Evolutionary conservation across 768 basidiomycete species (phyloP).

Genomic region (Agaricus subrufescens): DNA sequence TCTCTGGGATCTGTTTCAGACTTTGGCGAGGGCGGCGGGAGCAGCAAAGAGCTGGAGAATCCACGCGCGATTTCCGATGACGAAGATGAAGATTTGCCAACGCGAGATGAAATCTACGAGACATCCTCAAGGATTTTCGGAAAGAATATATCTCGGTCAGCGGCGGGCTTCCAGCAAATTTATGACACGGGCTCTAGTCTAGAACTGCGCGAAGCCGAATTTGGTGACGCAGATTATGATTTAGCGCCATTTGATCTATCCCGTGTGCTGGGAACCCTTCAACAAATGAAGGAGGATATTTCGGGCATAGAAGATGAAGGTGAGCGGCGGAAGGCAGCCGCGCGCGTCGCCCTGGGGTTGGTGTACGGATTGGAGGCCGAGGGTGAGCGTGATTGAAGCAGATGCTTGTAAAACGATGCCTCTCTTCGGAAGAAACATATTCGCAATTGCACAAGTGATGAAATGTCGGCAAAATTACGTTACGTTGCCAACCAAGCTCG

Average conservation of each 20-base stretch:
- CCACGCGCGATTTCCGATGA: conserved; percentile 7
- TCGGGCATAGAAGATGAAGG: conserved; percentile 57
- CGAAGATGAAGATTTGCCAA: conserved; percentile 36
- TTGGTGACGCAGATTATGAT: conserved; percentile 28
- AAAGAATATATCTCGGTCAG: not conserved
- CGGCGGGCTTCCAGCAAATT: not conserved
- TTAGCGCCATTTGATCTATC: conserved; percentile 57
- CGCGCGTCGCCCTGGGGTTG: conserved; percentile 65
- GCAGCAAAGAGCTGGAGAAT: not conserved
- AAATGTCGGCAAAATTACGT: not conserved
- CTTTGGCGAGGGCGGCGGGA: conserved; percentile 30
- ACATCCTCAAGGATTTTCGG: conserved; percentile 52
- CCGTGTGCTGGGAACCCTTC: conserved; percentile 53
- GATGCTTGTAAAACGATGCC: not conserved
- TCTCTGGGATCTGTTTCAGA: conserved; percentile 60
- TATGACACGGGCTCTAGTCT: not conserved
- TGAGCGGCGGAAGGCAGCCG: conserved; percentile 65
- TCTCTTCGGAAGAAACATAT: not conserved
- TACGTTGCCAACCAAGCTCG: not conserved
- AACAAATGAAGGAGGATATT: conserved; percentile 74
- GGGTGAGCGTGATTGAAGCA: not conserved
- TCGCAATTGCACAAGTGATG: conserved; percentile 1
- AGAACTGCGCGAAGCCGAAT: not conserved
- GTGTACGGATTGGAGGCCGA: conserved; percentile 57
- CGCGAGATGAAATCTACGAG: conserved; percentile 41